Evolutionary conservation across 805 yeast species (phyloP).

Genomic region (Metschnikowia rubicola): DNA sequence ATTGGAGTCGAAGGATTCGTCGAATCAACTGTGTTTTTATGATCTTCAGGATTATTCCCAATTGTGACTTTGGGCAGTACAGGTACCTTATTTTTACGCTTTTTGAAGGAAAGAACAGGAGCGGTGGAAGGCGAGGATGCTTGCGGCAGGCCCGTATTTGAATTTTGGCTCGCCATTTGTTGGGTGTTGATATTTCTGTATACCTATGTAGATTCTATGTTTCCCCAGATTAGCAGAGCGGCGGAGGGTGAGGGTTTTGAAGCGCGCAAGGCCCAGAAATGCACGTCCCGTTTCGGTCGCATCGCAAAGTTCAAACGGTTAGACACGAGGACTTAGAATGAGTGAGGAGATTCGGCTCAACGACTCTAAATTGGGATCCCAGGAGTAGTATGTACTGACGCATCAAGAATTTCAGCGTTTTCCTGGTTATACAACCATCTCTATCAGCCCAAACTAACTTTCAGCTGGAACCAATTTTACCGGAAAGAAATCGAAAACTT

Average conservation of each 20-base stretch:
- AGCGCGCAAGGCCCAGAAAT: no score
- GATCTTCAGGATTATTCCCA: not conserved
- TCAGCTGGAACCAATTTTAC: slow-evolving; percentile 85
- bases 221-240: not conserved
- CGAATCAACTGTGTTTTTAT: not conserved
- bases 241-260: not conserved
- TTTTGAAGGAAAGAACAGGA: slow-evolving; percentile 31
- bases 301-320: not conserved
- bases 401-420: not conserved
- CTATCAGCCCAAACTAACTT: slow-evolving; percentile 16
- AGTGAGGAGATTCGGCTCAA: slow-evolving; percentile 46
- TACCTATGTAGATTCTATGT: not conserved
- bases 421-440: not conserved
- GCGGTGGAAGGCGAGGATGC: slow-evolving; percentile 6
- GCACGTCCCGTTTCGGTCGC: no score
- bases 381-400: slow-evolving; percentile 57
- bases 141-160: not conserved
- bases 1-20: slow-evolving; percentile 1
- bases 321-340: slow-evolving; percentile 1
- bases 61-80: not conserved
- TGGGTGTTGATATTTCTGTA: not conserved
- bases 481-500: slow-evolving; percentile 69
- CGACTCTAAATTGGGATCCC: slow-evolving; percentile 82
- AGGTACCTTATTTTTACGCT: slow-evolving; percentile 10
- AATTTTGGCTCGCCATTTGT: not conserved